Percentiles rank a stretch among this genome's conserved stretches.
Conservation (phyloP, 1,284 basidiomycete species). For the Naganishia albida region DNA sequence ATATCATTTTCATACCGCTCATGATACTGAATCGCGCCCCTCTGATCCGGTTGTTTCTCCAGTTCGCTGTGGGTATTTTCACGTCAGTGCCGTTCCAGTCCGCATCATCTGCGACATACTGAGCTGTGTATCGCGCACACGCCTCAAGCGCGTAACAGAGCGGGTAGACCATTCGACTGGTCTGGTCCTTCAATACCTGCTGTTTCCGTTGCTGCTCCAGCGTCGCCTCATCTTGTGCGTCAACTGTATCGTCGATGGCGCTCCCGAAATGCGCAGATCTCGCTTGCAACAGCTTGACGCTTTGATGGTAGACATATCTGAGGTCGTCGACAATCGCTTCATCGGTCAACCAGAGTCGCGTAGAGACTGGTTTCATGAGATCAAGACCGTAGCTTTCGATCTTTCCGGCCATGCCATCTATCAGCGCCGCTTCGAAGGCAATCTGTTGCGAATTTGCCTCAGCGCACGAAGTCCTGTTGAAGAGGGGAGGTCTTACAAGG, state of each 20-base stretch:
- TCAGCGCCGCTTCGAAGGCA: slow-evolving; percentile 66
- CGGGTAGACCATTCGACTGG: slow-evolving; percentile 69
- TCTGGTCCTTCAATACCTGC: slow-evolving; percentile 59
- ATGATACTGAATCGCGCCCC: slow-evolving; percentile 41
- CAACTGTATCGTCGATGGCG: slow-evolving; percentile 49
- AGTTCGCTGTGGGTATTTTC: slow-evolving; percentile 37
- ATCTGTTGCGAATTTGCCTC: slow-evolving; percentile 57
- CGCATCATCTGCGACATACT: slow-evolving; percentile 55
- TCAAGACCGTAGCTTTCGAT: slow-evolving; percentile 73
- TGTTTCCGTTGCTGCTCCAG: slow-evolving; percentile 42
- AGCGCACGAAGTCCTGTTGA: slow-evolving; percentile 50
- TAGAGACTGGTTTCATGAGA: slow-evolving; percentile 59
- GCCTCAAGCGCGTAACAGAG: slow-evolving; percentile 74
- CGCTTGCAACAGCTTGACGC: slow-evolving; percentile 58
- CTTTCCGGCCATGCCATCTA: slow-evolving; percentile 72
- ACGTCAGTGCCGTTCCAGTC: slow-evolving; percentile 48
- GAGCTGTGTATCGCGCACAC: slow-evolving; percentile 67
- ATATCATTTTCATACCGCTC: slow-evolving; percentile 44
- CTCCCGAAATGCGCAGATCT: slow-evolving; percentile 57
- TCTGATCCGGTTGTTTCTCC: slow-evolving; percentile 44
- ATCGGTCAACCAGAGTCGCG: slow-evolving; percentile 81
- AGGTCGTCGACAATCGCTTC: slow-evolving; percentile 67
- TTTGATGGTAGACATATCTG: slow-evolving; percentile 70
- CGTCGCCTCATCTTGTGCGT: slow-evolving; percentile 30
- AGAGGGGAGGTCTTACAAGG: slow-evolving; percentile 55